Evolutionary conservation across 2,329 filamentous ascomycete species (phyloP), one percentile per base, ranked within the genome.

Genomic region (Aspergillus quadricinctus): DNA sequence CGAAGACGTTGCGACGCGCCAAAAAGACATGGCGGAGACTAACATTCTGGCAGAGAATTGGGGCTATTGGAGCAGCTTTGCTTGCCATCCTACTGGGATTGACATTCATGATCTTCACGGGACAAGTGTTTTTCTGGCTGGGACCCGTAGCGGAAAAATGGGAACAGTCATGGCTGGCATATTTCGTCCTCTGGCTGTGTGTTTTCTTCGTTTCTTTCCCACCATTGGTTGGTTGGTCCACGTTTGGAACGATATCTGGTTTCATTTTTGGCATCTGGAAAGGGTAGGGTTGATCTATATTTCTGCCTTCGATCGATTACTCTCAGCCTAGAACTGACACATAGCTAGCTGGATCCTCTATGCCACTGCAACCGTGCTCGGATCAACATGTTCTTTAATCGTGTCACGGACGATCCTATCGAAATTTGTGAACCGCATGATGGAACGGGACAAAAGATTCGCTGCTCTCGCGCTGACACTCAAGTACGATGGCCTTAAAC

Each of bases 381-480:
- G 94, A 41, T 91, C 88, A 21, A 86, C 89, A 1, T 85, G 81
- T 48, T 88, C 91, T 0, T 97, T 99, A 70, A 70, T 95, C 57
- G 85, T 89, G 48, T 92, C 88, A 52, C 82, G 94, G 61, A 90
- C 89, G 4, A 75, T 97, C 46, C 80, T 97, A 57, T 88, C 88
- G 62, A 78, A 78, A 48, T 92, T 92, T 70, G 92, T 97, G 28
- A 81, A 92, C 65, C 81, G 86, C 19, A 81, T 96, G 64, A 88
- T 97, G 50, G 89, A 90, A 55, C 81, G 83, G 62, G 93, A 99
- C 75, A 88, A 86, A 70, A 84, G 92, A 52, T 99, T 99, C 72
- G 85, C 94, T 9, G 94, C 94, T 4, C 82, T 99, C 27, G 85
- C 89, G 23, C 83, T 97, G 66, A 94, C 94, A 7, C 80, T 99